Evolutionary conservation across 768 basidiomycete species (phyloP).

Genomic region (Tulasnella sp.): DNA sequence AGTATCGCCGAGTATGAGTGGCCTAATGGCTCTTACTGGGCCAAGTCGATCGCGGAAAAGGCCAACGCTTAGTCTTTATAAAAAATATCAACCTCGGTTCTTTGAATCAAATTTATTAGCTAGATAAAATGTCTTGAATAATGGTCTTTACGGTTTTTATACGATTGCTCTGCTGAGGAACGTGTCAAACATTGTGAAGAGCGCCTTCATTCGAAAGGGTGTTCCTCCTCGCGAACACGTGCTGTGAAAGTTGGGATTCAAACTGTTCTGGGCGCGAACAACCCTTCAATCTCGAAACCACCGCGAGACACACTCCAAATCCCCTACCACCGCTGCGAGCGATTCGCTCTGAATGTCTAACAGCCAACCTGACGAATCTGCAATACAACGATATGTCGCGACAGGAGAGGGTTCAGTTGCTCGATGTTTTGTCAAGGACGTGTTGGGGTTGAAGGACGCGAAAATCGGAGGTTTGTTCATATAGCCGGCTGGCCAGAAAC

Average conservation of each 20-base stretch:
- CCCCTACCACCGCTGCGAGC: neutral
- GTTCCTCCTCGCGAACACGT: neutral
- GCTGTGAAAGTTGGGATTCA: conserved; percentile 2
- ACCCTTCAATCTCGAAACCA: conserved; percentile 9
- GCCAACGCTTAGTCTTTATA: neutral
- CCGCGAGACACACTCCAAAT: neutral
- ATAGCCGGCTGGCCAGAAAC: conserved; percentile 17
- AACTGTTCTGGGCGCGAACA: neutral
- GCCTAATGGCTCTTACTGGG: conserved; percentile 84
- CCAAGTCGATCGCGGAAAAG: conserved; percentile 19
- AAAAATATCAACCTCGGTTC: neutral
- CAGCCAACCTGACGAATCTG: neutral
- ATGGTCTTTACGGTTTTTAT: neutral
- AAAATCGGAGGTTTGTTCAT: conserved; percentile 32
- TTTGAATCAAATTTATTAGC: neutral
- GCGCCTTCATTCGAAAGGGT: neutral
- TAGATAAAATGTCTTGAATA: conserved; percentile 12
- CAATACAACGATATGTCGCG: conserved; percentile 4
- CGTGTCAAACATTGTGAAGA: neutral
- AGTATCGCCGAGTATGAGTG: conserved; percentile 82
- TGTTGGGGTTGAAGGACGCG: conserved; percentile 45
- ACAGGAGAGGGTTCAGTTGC: conserved; percentile 50
- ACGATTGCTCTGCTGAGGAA: neutral
- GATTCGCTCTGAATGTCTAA: neutral
- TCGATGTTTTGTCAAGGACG: conserved; percentile 53